Evolutionary conservation across 164 flowering plant genomes (phyloP).

Genomic region (Vitis vinifera): ASM3070453v1 NC_081805.1:7352501-7353000

Average conservation of each 20-base stretch:
- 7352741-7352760: neutral
- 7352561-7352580: constrained; percentile 98
- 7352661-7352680: constrained; percentile 81
- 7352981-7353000: constrained; percentile 13
- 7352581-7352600: constrained; percentile 91
- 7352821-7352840: neutral
- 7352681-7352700: constrained; percentile 96
- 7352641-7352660: constrained; percentile 98
- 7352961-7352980: neutral
- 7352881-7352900: neutral
- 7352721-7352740: constrained; percentile 2
- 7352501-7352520: constrained; percentile 51
- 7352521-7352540: constrained; percentile 95
- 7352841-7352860: neutral
- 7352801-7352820: neutral
- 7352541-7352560: constrained; percentile 99
- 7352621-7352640: constrained; percentile 83
- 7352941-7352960: too few species aligned
- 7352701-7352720: constrained; percentile 78
- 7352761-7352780: neutral
- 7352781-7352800: neutral
- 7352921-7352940: too few species aligned
- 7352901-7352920: constrained; percentile 2
- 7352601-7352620: constrained; percentile 97
- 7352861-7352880: neutral